Evolutionary conservation across 208 protist genomes (phyloP).

Genomic region (Wallacemonas sp.): DNA sequence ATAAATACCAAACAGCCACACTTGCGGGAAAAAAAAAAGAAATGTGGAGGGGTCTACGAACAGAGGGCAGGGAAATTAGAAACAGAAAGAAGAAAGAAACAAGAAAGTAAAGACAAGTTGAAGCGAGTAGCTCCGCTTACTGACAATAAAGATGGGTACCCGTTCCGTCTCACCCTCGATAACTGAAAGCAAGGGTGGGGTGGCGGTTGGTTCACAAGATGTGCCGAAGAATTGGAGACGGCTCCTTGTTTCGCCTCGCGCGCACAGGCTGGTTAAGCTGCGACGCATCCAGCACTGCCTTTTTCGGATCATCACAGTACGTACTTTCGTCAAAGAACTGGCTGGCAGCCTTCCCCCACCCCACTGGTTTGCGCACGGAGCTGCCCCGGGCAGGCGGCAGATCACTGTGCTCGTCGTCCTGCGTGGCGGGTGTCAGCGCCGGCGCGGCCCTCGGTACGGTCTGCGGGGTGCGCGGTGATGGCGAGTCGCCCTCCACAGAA

Average conservation of each 20-base stretch:
- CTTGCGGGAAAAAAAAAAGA: conserved; percentile 8
- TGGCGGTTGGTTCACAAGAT: too few relatives aligned
- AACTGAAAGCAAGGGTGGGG: too few relatives aligned
- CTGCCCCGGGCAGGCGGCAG: neutral
- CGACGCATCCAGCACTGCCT: conserved; percentile 21
- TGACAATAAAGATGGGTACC: too few relatives aligned
- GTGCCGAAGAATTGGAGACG: neutral
- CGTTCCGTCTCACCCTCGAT: too few relatives aligned
- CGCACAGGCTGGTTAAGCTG: conserved; percentile 10
- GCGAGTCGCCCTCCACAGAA: conserved; percentile 3
- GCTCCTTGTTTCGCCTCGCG: conserved; percentile 21
- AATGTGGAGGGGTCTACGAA: neutral
- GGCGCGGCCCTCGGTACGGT: neutral
- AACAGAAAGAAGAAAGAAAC: too few relatives aligned
- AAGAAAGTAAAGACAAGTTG: too few relatives aligned
- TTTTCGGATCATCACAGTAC: conserved; percentile 49
- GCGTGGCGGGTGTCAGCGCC: neutral
- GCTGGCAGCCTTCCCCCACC: conserved; percentile 35
- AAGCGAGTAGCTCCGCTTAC: too few relatives aligned
- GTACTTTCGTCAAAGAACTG: conserved; percentile 52
- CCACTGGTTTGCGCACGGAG: neutral
- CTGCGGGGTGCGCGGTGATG: neutral
- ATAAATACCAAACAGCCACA: too few relatives aligned
- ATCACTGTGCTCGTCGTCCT: neutral
- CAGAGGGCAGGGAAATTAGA: too few relatives aligned